A percentile compares a stretch with the other conserved stretches of the same genome.
Conservation (phyloP, 139 green algal species). For the Trebouxia sp. region DNA sequence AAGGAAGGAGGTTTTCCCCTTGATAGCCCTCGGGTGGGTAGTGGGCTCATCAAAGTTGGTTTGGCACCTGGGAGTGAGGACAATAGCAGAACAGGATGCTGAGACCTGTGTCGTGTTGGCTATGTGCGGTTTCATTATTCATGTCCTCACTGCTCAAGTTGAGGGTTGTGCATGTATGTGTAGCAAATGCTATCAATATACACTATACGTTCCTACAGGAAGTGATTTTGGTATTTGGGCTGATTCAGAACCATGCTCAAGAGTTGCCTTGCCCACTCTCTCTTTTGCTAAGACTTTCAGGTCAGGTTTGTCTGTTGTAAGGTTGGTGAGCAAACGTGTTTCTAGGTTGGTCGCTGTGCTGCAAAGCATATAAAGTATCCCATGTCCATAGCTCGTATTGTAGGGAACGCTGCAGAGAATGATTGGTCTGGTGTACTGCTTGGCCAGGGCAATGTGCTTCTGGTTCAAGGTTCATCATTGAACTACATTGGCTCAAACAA, state of each 20-base stretch:
- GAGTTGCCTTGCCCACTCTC: slow-evolving; percentile 1
- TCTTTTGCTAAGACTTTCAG: slow-evolving; percentile 11
- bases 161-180: background rate
- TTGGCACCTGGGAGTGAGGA: background rate
- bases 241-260: background rate
- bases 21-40: background rate
- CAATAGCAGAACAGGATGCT: background rate
- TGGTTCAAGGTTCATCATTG: too few relatives aligned
- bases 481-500: too few relatives aligned
- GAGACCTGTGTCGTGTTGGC: background rate
- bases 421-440: background rate
- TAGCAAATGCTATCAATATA: background rate
- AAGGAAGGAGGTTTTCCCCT: background rate
- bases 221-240: slow-evolving; percentile 3
- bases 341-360: slow-evolving; percentile 11
- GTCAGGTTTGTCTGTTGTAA: background rate
- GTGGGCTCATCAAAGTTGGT: slow-evolving; percentile 14
- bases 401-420: background rate
- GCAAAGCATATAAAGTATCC: slow-evolving; percentile 22
- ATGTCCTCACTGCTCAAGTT: background rate
- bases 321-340: background rate
- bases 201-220: background rate
- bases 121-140: background rate
- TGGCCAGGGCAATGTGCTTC: too few relatives aligned
- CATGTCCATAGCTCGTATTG: background rate